Evolutionary conservation across 768 basidiomycete species (phyloP).

Genomic region (Calocybe indica): DNA sequence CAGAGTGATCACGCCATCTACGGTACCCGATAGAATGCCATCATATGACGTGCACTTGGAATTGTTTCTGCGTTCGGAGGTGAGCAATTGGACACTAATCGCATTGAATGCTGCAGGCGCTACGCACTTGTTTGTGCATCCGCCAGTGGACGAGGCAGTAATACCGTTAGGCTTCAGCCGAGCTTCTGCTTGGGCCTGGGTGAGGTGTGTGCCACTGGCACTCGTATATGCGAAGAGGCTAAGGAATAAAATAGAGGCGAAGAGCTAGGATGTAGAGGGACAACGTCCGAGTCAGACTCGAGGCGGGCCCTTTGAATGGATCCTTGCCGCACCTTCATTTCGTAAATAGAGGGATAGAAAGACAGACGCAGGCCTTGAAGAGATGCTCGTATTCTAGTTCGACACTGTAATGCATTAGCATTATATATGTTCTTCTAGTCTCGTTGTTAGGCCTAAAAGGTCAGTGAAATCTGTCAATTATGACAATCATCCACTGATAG

Average conservation of each 20-base stretch:
- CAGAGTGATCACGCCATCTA: conserved; percentile 19
- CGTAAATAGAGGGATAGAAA: no score
- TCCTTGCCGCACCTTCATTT: no score
- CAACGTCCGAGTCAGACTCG: no score
- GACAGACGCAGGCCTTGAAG: no score
- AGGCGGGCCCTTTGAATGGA: no score
- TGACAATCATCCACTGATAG: no score
- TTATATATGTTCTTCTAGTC: no score
- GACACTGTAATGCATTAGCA: no score
- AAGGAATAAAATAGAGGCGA: conserved; percentile 1
- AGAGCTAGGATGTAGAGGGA: no score
- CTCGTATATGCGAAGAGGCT: neutral
- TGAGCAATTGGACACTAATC: neutral
- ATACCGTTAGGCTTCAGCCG: conserved; percentile 17
- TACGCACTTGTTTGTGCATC: conserved; percentile 15
- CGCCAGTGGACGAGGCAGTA: conserved; percentile 19
- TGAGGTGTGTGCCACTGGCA: conserved; percentile 11
- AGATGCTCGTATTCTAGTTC: no score
- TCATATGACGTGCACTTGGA: conserved; percentile 20
- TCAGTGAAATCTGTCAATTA: no score
- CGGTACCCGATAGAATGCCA: conserved; percentile 19
- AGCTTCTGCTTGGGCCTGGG: conserved; percentile 19
- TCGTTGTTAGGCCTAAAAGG: no score
- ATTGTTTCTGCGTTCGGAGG: conserved; percentile 3
- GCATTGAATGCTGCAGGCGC: neutral